These are phyloP conservation scores for Stipa capillata DNA, from an alignment of 176 grass and related monocot species.

Conservation along the genomic window DNA sequence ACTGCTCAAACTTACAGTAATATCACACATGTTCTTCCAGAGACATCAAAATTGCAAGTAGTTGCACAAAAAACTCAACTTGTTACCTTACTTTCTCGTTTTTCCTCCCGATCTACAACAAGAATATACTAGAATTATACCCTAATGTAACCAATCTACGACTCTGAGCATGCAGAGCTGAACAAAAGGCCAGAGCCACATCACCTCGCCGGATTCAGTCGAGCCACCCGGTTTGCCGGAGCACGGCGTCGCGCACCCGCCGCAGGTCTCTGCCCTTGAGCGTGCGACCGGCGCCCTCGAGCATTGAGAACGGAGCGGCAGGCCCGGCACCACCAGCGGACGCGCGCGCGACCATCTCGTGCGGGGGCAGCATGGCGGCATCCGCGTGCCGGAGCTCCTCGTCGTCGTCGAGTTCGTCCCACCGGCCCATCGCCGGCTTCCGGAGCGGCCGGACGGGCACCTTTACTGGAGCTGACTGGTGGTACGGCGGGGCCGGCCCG, in stretches of 20 bases:
- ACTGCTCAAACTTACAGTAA: constrained; percentile 14
- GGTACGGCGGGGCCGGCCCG: constrained; percentile 7
- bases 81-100: constrained; percentile 11
- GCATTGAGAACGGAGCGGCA: constrained; percentile 56
- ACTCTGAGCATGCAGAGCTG: constrained; percentile 23
- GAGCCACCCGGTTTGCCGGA: constrained; percentile 45
- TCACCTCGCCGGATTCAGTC: constrained; percentile 39
- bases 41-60: constrained; percentile 43
- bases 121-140: constrained; percentile 24
- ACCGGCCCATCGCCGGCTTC: constrained; percentile 10
- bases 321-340: constrained; percentile 29
- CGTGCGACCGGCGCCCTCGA: constrained; percentile 81
- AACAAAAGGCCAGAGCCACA: constrained; percentile 27
- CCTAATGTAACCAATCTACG: constrained; percentile 21
- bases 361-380: constrained; percentile 39
- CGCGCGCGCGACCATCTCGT: constrained; percentile 49
- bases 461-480: constrained; percentile 49
- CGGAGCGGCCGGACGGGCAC: constrained; percentile 28
- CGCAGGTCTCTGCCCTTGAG: constrained; percentile 85
- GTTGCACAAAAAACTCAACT: constrained; percentile 17
- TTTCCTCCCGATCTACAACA: constrained; percentile 17
- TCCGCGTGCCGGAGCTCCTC: constrained; percentile 22
- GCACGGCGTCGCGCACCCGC: constrained; percentile 49
- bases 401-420: constrained; percentile 33
- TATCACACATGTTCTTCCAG: constrained; percentile 11